Percentiles rank a stretch among this genome's conserved stretches.
phyloP scores from a whole-genome alignment of 768 basidiomycete species.

The Pleurotus tuoliensis region DNA sequence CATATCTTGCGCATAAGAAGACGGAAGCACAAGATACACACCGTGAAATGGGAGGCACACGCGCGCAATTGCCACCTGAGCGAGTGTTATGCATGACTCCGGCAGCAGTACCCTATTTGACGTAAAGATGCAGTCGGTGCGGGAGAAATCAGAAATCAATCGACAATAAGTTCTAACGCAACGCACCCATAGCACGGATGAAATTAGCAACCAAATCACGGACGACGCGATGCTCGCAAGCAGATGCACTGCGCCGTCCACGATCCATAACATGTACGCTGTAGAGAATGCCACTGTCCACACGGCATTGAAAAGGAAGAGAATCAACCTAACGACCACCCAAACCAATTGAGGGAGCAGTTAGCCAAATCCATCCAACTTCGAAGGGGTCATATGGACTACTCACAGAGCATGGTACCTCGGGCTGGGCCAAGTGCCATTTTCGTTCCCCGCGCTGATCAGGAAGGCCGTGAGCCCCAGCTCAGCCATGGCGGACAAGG shows the following conservation, averaged over 20 bases:
- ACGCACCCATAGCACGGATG: conserved; percentile 64
- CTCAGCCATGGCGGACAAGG: conserved; percentile 64
- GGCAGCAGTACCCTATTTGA: conserved; percentile 56
- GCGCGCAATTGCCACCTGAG: conserved; percentile 54
- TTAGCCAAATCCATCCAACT: background rate
- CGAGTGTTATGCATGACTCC: conserved; percentile 68
- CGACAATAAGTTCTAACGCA: conserved; percentile 2
- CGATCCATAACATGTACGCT: conserved; percentile 68
- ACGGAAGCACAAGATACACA: conserved; percentile 19
- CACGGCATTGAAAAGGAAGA: conserved; percentile 59
- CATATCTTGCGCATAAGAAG: conserved; percentile 7
- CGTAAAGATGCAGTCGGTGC: background rate
- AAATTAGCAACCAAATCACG: conserved; percentile 66
- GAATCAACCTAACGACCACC: conserved; percentile 38
- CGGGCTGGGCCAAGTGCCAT: conserved; percentile 54
- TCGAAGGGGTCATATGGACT: background rate
- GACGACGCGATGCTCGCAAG: conserved; percentile 79
- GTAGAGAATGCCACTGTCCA: conserved; percentile 76
- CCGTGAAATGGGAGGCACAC: conserved; percentile 49
- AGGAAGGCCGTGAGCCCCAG: conserved; percentile 73
- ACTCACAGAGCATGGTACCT: conserved; percentile 65
- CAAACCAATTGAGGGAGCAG: conserved; percentile 9
- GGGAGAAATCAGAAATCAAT: background rate
- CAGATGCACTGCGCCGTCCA: conserved; percentile 60
- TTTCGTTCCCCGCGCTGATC: conserved; percentile 64